Base-by-base conservation (phyloP, 2,329 filamentous ascomycete genomes). In the Aulographum hederae region DNA sequence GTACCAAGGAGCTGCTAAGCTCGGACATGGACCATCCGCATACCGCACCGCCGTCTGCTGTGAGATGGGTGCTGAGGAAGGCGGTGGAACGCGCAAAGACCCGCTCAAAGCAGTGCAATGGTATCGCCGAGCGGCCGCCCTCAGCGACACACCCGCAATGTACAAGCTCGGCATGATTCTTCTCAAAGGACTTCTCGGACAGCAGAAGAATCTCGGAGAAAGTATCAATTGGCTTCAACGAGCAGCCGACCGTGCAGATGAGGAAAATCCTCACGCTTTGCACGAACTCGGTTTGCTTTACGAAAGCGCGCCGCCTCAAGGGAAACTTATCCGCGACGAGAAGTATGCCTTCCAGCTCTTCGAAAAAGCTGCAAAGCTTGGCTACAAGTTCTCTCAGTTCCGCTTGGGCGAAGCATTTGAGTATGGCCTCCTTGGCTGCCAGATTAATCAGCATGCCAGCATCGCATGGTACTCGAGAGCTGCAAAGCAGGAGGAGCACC, bases 81-180 rank as follows among this genome's bases (percentile, higher is more conserved):
- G 85, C 18, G 89, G 89, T 32, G 89, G 89, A 16, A 95, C 89
- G 1, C 73, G 81, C 36, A 79, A 78, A 43, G 89, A 98, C 46
- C 81, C 82, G 1, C 57, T 86, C 41, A 95, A 95, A 56, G 86
- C 89, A 1, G 85, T 95, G 14, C 86, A 95, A 52, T 98, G 89
- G 89, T 98, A 98, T 54, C 84, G 86, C 51, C 78, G 85, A 27
- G 84, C 89, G 5, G 86, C 89, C 8, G 77, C 78, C 10, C 63
- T 95, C 3, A 86, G 89, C 3, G 86, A 98, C 46, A 77, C 78
- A 2, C 79, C 86, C 1, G 89, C 85, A 18, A 92, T 95, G 82
- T 98, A 94, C 61, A 98, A 98, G 56, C 73, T 95, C 55, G 89
- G 89, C 36, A 92, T 94, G 76, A 92, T 98, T 41, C 61, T 81